Percentiles rank a stretch among this genome's conserved stretches.
These are phyloP conservation scores for Clonostachys solani DNA, from an alignment of 2,329 filamentous ascomycete genomes.

Conservation along the genomic window DNA sequence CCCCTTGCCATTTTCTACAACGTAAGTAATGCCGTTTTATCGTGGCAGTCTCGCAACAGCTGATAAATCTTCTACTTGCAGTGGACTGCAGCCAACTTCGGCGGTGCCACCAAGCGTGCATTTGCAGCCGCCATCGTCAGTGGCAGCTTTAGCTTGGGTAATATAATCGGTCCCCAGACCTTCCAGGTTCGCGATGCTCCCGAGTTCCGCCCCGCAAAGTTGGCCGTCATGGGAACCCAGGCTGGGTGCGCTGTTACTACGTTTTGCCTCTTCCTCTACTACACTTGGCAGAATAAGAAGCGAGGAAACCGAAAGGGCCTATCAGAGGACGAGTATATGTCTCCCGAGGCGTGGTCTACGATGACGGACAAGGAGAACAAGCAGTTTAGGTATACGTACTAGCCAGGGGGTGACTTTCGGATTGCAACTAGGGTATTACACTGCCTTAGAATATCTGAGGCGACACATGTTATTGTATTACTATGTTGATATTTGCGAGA, in stretches of 20 bases:
- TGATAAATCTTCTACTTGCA: constrained; percentile 6
- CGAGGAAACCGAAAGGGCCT: constrained; percentile 19
- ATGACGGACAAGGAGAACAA: constrained; percentile 55
- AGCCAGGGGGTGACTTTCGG: background rate
- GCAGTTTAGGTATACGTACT: constrained; percentile 49
- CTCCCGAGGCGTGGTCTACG: constrained; percentile 37
- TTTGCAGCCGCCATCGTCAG: constrained; percentile 44
- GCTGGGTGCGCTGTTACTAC: constrained; percentile 35
- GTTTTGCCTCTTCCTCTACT: constrained; percentile 41
- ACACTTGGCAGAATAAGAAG: constrained; percentile 41
- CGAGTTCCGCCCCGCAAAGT: constrained; percentile 47
- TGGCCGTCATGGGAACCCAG: constrained; percentile 49
- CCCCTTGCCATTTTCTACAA: constrained; percentile 40
- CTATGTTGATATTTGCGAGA: no score
- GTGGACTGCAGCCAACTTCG: constrained; percentile 46
- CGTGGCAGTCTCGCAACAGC: background rate
- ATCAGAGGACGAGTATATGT: constrained; percentile 33
- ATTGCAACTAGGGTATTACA: no score
- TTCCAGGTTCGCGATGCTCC: constrained; percentile 48
- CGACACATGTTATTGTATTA: no score
- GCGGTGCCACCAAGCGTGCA: constrained; percentile 46
- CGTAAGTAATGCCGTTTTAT: constrained; percentile 15
- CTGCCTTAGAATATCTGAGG: no score
- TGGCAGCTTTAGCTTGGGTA: constrained; percentile 46
- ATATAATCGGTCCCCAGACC: constrained; percentile 53